Base-by-base conservation (phyloP, 1,284 basidiomycete species). In the Xanthoconium separans region DNA sequence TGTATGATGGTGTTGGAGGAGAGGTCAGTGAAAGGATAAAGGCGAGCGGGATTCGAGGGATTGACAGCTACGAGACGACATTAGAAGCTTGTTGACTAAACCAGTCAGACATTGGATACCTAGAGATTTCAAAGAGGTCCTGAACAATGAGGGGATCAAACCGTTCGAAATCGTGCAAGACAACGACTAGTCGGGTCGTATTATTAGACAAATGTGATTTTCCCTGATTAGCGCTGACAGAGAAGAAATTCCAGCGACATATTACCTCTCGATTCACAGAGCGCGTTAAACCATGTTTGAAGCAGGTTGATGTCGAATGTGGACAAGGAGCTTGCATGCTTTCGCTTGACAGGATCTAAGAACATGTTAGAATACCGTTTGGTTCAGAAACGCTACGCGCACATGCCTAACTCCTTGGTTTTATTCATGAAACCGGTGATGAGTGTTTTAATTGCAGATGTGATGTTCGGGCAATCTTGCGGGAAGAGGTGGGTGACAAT, bases 161-260 rank as follows among this genome's bases (percentile, higher is more conserved):
- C 63, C 83, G 81, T 61, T 91, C 87, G 58, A 91, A 87, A 48
- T 86, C 82, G 53, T 87, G 84, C 18, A 90, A 63, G 12, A 88
- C 63, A 6, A 85, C 72, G 15, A 83, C 74, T 2, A 90, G 75
- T 37, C 75, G 70, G 12, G 48, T 57, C 12, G 54, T 47, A 6
- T 56, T 24, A 13, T 47, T 39, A 39, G 57, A 51, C 41, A 58
- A 50, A 3, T 42, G 69, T 70, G 37, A 54, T 56, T 55, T 51
- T 22, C 30, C 34, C 30, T 56, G 22, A 44, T 65, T 47, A 70
- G 41, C 9, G 37, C 20, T 31, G 16, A 29, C 16, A 49, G 44
- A n/a, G 48, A 9, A 20, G n/a, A 44, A 15, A 47, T 42, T 39
- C 20, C 9, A 27, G 15, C 20, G 45, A 10, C 18, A 16, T 11